Evolutionary conservation across 805 yeast species (phyloP).

Genomic region (Myxozyma geophila): DNA sequence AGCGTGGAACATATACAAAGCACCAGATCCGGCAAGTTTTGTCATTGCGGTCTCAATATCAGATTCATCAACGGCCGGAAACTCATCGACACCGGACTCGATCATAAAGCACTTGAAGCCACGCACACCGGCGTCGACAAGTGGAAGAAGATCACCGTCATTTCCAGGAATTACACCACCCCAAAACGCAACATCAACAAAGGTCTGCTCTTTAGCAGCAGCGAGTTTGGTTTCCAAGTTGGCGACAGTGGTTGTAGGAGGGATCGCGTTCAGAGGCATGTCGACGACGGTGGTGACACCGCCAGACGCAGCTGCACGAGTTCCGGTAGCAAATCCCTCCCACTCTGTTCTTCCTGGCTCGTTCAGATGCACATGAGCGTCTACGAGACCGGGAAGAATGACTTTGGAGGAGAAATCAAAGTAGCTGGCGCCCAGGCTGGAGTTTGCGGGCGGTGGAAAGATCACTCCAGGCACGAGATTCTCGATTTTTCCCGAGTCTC

Average conservation of each 20-base stretch:
- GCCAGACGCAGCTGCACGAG: conserved; percentile 91
- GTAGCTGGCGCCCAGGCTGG: conserved; percentile 42
- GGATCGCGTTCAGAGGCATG: conserved; percentile 95
- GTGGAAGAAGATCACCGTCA: conserved; percentile 67
- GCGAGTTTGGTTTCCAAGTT: conserved; percentile 74
- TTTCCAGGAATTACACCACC: conserved; percentile 91
- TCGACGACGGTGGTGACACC: conserved; percentile 96
- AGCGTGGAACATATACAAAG: conserved; percentile 90
- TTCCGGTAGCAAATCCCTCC: conserved; percentile 98
- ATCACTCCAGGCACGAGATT: conserved; percentile 47
- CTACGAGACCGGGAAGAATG: conserved; percentile 89
- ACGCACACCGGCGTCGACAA: conserved; percentile 83
- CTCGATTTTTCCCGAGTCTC: conserved; percentile 60
- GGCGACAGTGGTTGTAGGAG: conserved; percentile 86
- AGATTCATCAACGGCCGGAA: conserved; percentile 73
- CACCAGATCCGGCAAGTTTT: conserved; percentile 61
- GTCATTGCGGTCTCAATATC: conserved; percentile 73
- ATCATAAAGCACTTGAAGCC: conserved; percentile 94
- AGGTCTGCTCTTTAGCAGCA: conserved; percentile 80
- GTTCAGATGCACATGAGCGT: conserved; percentile 90
- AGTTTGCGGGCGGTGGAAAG: conserved; percentile 17
- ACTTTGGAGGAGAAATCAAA: conserved; percentile 64
- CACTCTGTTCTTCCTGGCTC: conserved; percentile 99
- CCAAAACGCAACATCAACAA: conserved; percentile 97
- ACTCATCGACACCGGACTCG: conserved; percentile 95